Base-by-base conservation (phyloP, 805 yeast genomes). In the Ogataea degrootiae region DNA sequence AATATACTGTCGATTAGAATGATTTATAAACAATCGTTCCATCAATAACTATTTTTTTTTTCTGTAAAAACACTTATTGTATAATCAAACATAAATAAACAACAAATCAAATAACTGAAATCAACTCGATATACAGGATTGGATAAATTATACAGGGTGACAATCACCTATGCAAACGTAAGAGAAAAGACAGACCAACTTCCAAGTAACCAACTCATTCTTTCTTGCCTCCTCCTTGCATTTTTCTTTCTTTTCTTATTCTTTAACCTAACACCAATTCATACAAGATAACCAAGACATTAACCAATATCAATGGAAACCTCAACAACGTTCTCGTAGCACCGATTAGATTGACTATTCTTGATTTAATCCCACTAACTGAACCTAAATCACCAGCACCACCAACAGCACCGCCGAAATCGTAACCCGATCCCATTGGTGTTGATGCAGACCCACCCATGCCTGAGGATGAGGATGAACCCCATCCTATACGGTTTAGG, bases 271-370 rank as follows among this genome's bases (percentile, higher is more conserved):
- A 63, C 6, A 79, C 64, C 53, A 79, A 60, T 57, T 77, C 80
- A 59, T 80, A 80, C 19, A 76, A 45, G 40, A 80, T 77, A 37
- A 79, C 75, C 23, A 77, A 50, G 8, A 75, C 63, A 55, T 80
- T 80, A 21, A 77, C 65, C 21, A 71, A 66, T 34, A 80, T 79
- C 57, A 80, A 70, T 0, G 85, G 85, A 39, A 80, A 69, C 44
- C 85, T 65, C 59, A 80, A 65, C 44, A 80, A 67, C 5, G 85
- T 80, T 55, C 85, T 65, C 3, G 78, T 75, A n/a, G 85, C 84
- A 38, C 77, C 68, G 5, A 80, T 80, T 45, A 80, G 69, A 53
- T 76, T 79, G 46, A 80, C 69, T 45, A 79, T 47, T 54, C 80
- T 70, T 2, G 69, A 57, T 55, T 80, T 80, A n/a, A 80, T 54